Base-by-base conservation (phyloP, 768 basidiomycete genomes). In the Saitozyma podzolica region DNA sequence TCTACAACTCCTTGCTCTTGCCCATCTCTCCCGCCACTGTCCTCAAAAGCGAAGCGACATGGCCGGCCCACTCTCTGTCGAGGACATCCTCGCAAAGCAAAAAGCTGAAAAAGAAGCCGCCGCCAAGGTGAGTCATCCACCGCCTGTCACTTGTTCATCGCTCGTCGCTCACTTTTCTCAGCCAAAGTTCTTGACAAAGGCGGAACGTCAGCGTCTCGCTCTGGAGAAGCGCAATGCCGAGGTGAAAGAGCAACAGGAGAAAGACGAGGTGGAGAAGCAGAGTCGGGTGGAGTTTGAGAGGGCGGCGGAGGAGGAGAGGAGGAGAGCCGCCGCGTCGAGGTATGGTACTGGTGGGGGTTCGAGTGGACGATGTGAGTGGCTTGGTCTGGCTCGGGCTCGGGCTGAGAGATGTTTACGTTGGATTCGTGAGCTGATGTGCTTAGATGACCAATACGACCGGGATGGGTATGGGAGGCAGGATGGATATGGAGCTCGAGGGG, bases 111-210 rank as follows among this genome's bases (percentile, higher is more conserved):
- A 89, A 72, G 92, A 96, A 63, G 90, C 89, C 1, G 90, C 92
- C 54, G 82, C 92, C 54, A 96, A 92, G 85, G 94, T 91, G 61
- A 10, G 68, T 54, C 2, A 5, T 39, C 6, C 6, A 45, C 8
- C 53, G 45, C 45, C 45, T 29, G 2, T 29, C 29, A 29, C 51
- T 43, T 43, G n/a, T 50, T 16, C 54, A 5, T 19, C 62, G 50
- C 56, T 50, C 42, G 20, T 19, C 40, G 47, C 61, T 63, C 39
- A 62, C 48, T 6, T 51, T 10, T 50, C 17, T 19, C 80, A 97
- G 93, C 95, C 95, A 42, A 95, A 87, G 80, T 98, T 98, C 82
- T 83, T 98, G 13, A 86, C 90, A 2, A 98, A 91, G 80, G 91
- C 93, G 67, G 90, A 96, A 73, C 86, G 95, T 54, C 91, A 91